phyloP scores from a whole-genome alignment of 805 yeast genomes.

The Starmerella apis region DNA sequence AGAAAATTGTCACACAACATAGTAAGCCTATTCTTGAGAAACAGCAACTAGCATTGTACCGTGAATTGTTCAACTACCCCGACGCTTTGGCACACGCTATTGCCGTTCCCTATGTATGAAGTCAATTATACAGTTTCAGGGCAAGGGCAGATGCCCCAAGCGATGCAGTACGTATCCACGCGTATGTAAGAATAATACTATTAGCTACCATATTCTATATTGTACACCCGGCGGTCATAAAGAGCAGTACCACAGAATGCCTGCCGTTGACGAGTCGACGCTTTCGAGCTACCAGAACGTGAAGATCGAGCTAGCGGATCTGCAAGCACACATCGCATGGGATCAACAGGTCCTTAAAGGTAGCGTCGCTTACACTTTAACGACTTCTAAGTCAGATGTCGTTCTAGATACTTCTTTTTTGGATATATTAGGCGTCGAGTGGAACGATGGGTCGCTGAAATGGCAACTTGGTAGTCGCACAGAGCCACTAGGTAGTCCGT shows the following conservation, averaged over 20 bases:
- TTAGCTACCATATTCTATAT: too few species aligned
- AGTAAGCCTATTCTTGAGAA: too few species aligned
- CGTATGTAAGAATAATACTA: background rate
- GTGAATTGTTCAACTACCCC: background rate
- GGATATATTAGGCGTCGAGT: slow-evolving; percentile 36
- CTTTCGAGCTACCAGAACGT: slow-evolving; percentile 58
- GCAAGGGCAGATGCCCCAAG: background rate
- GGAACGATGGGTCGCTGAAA: slow-evolving; percentile 35
- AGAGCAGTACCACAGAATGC: background rate
- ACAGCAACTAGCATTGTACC: background rate
- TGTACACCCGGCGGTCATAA: too few species aligned
- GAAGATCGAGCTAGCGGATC: slow-evolving; percentile 40
- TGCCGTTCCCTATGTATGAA: background rate
- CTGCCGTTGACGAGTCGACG: slow-evolving; percentile 41
- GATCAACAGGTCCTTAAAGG: slow-evolving; percentile 45
- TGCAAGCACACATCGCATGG: slow-evolving; percentile 50
- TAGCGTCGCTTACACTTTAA: slow-evolving; percentile 41
- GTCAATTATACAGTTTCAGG: background rate
- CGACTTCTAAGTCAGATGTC: slow-evolving; percentile 32
- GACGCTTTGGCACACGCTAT: background rate
- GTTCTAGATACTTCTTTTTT: slow-evolving; percentile 62
- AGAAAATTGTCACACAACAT: background rate
- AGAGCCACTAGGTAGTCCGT: slow-evolving; percentile 38
- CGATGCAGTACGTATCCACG: background rate
- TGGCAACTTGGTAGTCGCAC: slow-evolving; percentile 30